A percentile compares a stretch with the other conserved stretches of the same genome.
phyloP scores from a whole-genome alignment of 2,329 filamentous ascomycete species.

The Ophiocordyceps robertsii region DNA sequence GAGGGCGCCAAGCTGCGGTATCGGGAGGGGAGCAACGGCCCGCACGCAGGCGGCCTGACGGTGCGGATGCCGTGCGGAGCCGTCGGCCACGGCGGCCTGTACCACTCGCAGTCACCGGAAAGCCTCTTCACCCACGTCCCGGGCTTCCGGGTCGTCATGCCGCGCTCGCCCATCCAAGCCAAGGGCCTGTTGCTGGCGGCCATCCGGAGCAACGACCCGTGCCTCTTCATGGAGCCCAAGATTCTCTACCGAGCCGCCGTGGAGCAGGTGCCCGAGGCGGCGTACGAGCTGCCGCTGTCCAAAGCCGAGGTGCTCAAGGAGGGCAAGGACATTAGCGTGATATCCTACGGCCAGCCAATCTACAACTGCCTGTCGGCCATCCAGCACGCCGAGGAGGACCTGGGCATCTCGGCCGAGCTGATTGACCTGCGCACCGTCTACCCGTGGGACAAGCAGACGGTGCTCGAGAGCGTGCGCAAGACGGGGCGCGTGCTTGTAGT shows the following conservation, averaged over 20 bases:
- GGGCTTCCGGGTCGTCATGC: conserved; percentile 73
- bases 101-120: conserved; percentile 86
- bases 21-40: conserved; percentile 45
- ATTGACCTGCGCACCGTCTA: conserved; percentile 83
- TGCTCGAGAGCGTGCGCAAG: conserved; percentile 73
- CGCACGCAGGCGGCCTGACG: conserved; percentile 63
- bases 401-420: conserved; percentile 65
- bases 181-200: conserved; percentile 72
- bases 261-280: conserved; percentile 72
- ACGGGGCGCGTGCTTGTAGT: conserved; percentile 80
- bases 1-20: conserved; percentile 84
- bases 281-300: conserved; percentile 73
- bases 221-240: conserved; percentile 90
- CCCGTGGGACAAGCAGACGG: conserved; percentile 75
- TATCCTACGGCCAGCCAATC: conserved; percentile 81
- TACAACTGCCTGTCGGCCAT: conserved; percentile 75
- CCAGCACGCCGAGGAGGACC: conserved; percentile 58
- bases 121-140: conserved; percentile 80
- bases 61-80: conserved; percentile 83
- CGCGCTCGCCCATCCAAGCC: conserved; percentile 72
- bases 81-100: conserved; percentile 76
- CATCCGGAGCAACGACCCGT: conserved; percentile 72
- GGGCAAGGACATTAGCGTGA: conserved; percentile 67
- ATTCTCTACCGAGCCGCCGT: conserved; percentile 83
- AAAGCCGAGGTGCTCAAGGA: conserved; percentile 75